Evolutionary conservation across 208 protist species (phyloP).

Genomic region (Sergeia podlipaevii): DNA sequence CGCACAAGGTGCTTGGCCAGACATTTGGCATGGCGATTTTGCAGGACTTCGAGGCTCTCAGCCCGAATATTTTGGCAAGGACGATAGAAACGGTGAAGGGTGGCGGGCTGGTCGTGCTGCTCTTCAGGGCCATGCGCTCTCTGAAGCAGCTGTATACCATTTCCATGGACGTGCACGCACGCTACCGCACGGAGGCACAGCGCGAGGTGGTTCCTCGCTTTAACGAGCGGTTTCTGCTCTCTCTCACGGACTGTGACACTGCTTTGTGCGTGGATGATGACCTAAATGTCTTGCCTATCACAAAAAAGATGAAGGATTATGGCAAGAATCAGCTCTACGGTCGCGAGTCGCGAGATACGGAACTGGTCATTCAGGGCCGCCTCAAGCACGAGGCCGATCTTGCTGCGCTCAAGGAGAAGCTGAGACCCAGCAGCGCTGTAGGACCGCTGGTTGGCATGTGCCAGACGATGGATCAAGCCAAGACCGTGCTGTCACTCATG

Average conservation of each 20-base stretch:
- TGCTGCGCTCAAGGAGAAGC: constrained; percentile 66
- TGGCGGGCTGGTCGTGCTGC: constrained; percentile 98
- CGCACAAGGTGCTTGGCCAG: constrained; percentile 98
- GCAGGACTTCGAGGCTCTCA: constrained; percentile 99
- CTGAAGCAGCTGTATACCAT: constrained; percentile 98
- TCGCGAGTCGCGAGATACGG: too few relatives aligned
- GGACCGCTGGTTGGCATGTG: constrained; percentile 92
- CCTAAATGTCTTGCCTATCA: constrained; percentile 98
- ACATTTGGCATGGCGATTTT: constrained; percentile 99
- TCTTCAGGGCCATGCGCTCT: constrained; percentile 96
- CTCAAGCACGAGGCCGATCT: constrained; percentile 86
- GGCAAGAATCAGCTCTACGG: constrained; percentile 43
- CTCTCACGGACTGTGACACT: constrained; percentile 92
- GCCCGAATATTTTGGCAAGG: constrained; percentile 98
- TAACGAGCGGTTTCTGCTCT: constrained; percentile 99
- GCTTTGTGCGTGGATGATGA: constrained; percentile 98
- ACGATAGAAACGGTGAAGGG: constrained; percentile 99
- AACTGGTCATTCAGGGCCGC: constrained; percentile 64
- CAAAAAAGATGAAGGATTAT: constrained; percentile 71
- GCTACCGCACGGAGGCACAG: constrained; percentile 87
- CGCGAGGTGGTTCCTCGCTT: constrained; percentile 96
- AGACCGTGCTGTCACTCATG: constrained; percentile 96
- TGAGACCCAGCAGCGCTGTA: constrained; percentile 71
- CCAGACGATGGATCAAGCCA: constrained; percentile 97
- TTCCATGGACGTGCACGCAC: constrained; percentile 98